These are phyloP conservation scores for Knoxdaviesia proteae DNA, from an alignment of 2,329 filamentous ascomycete genomes.

Conservation along the genomic window DNA sequence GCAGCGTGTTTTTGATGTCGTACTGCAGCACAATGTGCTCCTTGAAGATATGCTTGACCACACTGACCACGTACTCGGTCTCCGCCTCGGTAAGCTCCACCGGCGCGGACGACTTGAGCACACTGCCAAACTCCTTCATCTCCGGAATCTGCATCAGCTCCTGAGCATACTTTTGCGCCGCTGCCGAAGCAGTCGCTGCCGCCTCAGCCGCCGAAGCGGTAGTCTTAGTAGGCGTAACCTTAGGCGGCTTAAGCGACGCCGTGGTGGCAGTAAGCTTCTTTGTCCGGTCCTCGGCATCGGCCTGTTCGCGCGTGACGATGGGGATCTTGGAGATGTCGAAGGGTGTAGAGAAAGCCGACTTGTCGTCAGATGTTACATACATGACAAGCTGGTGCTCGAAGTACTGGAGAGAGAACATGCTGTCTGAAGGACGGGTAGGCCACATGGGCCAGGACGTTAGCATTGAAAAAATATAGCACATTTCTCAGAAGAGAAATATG, in stretches of 20 bases:
- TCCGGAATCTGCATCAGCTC: slow-evolving; percentile 79
- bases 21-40: slow-evolving; percentile 91
- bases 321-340: slow-evolving; percentile 88
- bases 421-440: slow-evolving; percentile 33
- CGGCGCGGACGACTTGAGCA: slow-evolving; percentile 75
- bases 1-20: slow-evolving; percentile 91
- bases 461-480: not conserved
- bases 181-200: slow-evolving; percentile 54
- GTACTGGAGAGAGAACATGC: slow-evolving; percentile 81
- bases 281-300: slow-evolving; percentile 83
- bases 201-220: slow-evolving; percentile 50
- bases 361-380: slow-evolving; percentile 88
- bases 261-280: slow-evolving; percentile 92
- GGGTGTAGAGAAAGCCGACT: slow-evolving; percentile 59
- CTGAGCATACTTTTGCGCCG: slow-evolving; percentile 73
- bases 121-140: slow-evolving; percentile 68
- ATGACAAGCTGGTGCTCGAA: slow-evolving; percentile 95
- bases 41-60: slow-evolving; percentile 96
- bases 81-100: slow-evolving; percentile 91
- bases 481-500: not conserved
- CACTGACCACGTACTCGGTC: slow-evolving; percentile 86
- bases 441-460: slow-evolving; percentile 4
- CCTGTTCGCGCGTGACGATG: slow-evolving; percentile 86
- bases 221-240: slow-evolving; percentile 48
- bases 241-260: slow-evolving; percentile 83